Evolutionary conservation across 345 rosid genomes (phyloP).

Genomic region (Populus davidiana): DNA sequence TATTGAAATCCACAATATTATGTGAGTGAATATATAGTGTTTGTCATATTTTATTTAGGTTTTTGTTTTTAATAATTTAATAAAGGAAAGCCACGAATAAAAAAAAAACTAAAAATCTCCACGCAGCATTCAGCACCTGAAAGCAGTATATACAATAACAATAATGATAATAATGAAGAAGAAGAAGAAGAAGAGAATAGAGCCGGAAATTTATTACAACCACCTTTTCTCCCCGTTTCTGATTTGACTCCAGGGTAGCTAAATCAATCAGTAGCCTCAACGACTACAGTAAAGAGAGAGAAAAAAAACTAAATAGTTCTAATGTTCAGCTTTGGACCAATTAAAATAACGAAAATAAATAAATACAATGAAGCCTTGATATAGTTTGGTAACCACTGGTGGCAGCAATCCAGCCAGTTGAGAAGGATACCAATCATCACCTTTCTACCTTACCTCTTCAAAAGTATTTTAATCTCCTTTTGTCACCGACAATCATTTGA

Average conservation of each 20-base stretch:
- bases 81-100: not conserved
- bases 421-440: not conserved
- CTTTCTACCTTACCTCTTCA: not conserved
- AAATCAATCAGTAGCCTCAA: not conserved
- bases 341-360: not conserved
- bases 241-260: not conserved
- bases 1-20: too few relatives aligned
- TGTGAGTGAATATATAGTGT: too few relatives aligned
- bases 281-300: not conserved
- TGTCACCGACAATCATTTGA: constrained; percentile 66
- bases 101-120: not conserved
- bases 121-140: not conserved
- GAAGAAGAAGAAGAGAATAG: not conserved
- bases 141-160: not conserved
- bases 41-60: too few relatives aligned
- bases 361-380: not conserved
- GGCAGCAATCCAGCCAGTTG: not conserved
- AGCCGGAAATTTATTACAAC: not conserved
- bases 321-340: not conserved
- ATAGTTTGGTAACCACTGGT: not conserved
- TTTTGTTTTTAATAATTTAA: not conserved
- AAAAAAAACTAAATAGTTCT: not conserved
- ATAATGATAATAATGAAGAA: not conserved
- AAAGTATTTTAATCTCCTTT: not conserved
- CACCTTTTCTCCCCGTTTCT: not conserved